Conservation (phyloP, 2,329 filamentous ascomycete genomes). For the Scedosporium aurantiacum region DNA sequence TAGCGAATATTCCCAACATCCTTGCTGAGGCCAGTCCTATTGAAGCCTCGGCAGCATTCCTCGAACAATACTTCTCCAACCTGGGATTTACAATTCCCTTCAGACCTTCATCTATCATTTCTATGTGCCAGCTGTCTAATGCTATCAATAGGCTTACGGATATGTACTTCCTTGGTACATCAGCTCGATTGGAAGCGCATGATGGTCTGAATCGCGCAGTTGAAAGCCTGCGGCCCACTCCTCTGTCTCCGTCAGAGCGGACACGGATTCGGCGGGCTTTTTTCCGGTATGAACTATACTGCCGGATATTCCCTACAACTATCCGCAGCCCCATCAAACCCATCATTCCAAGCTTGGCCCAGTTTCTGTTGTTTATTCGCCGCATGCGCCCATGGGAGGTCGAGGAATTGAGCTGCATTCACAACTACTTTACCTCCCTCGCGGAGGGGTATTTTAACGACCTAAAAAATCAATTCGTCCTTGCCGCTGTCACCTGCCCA, state of each 20-base stretch:
- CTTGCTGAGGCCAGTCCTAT: background rate
- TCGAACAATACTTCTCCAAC: background rate
- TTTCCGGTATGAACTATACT: constrained; percentile 1
- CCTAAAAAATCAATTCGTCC: background rate
- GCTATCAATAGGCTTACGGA: background rate
- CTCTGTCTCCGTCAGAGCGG: background rate
- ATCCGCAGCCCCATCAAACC: background rate
- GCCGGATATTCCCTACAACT: background rate
- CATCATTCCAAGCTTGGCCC: background rate
- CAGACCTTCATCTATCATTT: background rate
- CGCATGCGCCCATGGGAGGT: background rate
- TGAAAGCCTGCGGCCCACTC: background rate
- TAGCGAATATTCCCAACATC: background rate
- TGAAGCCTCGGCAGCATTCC: background rate
- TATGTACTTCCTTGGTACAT: background rate
- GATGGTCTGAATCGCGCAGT: background rate
- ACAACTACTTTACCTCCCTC: background rate
- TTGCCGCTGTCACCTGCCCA: background rate
- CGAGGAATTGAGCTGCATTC: constrained; percentile 1
- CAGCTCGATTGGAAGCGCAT: background rate
- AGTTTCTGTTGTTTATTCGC: background rate
- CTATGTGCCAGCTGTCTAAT: background rate
- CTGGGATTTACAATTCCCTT: background rate
- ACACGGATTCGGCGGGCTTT: background rate
- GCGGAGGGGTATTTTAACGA: background rate